Evolutionary conservation across 129 eudicot species (phyloP), one percentile per base, ranked within the genome.

Genomic region (Pittosporum tobira): DNA sequence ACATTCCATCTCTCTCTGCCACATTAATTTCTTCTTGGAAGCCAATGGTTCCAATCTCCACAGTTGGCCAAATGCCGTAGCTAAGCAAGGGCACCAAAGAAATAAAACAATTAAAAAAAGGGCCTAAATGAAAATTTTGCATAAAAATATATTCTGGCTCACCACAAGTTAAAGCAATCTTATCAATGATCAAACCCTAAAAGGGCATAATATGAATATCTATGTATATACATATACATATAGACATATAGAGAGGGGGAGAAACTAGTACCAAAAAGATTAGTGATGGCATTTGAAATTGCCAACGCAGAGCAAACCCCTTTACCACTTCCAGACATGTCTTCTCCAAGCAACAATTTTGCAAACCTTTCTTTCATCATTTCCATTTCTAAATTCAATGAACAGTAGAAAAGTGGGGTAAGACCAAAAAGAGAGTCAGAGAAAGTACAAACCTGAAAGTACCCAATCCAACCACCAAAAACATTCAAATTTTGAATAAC

Each of bases 291-390:
- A 70, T 88, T 88, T 51, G 97, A 84, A 66, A 88, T 79, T 37
- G 97, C 95, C 62, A 88, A 59, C 20, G 97, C 95, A 11, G 95
- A 61, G 71, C 88, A 88, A 58, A 88, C 97, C 59, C 97, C 97
- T 79, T 82, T 84, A 54, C 97, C 97, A 77, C 95, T 77, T 59
- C 97, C 97, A 57, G 97, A 88, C 97, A 88, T 88, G 48, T 88
- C 97, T 67, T 88, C 97, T 43, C 97, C 97, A 14, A 88, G 91
- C 61, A 88, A 50, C 69, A 88, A 64, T 69, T 88, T 88, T 11
- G 84, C 79, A 63, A 84, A 88, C 61, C 88, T 77, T 54, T 88
- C 96, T 75, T 84, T 88, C 96, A 88, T 84, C 94, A 79, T 68
- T 60, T 81, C 96, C 78, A 78, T 78, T 61, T 84, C 96, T 88